Evolutionary conservation across 2,329 filamentous ascomycete species (phyloP), one percentile per base, ranked within the genome.

Genomic region (Ophiostoma sp.): DNA sequence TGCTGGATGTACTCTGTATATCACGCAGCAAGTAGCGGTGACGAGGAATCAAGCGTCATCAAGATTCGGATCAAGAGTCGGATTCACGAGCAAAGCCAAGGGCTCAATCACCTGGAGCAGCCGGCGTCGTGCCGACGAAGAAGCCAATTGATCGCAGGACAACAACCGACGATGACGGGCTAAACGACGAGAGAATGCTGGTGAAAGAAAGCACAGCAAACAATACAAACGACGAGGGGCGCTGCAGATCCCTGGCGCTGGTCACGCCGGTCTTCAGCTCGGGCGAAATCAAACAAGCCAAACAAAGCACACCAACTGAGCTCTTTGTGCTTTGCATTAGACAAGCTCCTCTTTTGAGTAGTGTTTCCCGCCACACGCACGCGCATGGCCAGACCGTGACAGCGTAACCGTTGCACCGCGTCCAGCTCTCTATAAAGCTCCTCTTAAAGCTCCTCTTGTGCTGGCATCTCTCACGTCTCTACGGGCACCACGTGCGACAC

Each of bases 321-420:
- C 7, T 23, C n/a, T 52, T 20, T 57, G 52, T 57, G 52, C 23
- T 11, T 57, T n/a, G n/a, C 13, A 23, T 41, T 52, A 17, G 31
- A 36, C 31, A 35, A 20, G 27, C 27, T 64, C 11, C 31, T 36
- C 60, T 36, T 64, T 64, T 20, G 60, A 64, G 60, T 64, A 64
- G 60, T 36, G 11, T 64, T 64, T 36, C 27, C 13, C 60, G 27
- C 60, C 60, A 5, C 60, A 1, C 31, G 15, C 5, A 48, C 27
- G 27, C 27, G 27, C 27, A 31, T 23, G 8, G 31, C 31, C 57
- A 35, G 27, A 35, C n/a, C 62, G 17, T 36, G 62, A 65, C 62
- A 65, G 31, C 62, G 33, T 65, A 17, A 39, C 35, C 33, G 62
- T 65, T 65, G 35, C 62, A 65, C 62, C 23, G 13, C 62, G n/a